phyloP scores from a whole-genome alignment of 805 yeast genomes.

The Teunomyces cretensis region DNA sequence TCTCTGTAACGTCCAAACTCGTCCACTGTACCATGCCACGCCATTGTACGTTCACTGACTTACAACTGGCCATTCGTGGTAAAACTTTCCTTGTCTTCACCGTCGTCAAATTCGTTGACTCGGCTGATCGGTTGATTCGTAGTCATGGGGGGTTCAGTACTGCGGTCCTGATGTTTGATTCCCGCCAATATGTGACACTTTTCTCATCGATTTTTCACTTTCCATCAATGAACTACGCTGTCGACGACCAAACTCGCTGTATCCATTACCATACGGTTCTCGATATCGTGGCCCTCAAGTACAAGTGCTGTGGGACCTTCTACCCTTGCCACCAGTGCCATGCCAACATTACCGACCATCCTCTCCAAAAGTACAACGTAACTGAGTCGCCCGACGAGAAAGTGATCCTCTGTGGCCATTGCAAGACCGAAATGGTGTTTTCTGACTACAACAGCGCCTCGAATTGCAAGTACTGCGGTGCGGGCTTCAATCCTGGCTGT shows the following conservation, averaged over 20 bases:
- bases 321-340: slow-evolving; percentile 45
- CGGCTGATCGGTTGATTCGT: no score
- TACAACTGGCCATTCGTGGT: no score
- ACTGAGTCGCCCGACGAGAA: slow-evolving; percentile 7
- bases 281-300: slow-evolving; percentile 41
- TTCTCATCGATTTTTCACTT: no score
- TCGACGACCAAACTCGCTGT: slow-evolving; percentile 31
- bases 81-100: no score
- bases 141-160: no score
- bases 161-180: no score
- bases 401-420: slow-evolving; percentile 40
- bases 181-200: no score
- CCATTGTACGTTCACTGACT: no score
- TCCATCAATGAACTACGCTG: not conserved
- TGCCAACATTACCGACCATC: slow-evolving; percentile 11
- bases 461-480: slow-evolving; percentile 25
- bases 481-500: slow-evolving; percentile 38
- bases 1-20: no score
- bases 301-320: slow-evolving; percentile 35
- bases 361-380: not conserved
- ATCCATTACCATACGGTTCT: slow-evolving; percentile 32
- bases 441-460: slow-evolving; percentile 20
- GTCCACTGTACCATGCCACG: no score
- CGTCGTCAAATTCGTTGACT: no score
- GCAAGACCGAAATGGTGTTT: slow-evolving; percentile 29